phyloP scores from a whole-genome alignment of 2,329 filamentous ascomycete genomes.

The Botrytis squamosa region DNA sequence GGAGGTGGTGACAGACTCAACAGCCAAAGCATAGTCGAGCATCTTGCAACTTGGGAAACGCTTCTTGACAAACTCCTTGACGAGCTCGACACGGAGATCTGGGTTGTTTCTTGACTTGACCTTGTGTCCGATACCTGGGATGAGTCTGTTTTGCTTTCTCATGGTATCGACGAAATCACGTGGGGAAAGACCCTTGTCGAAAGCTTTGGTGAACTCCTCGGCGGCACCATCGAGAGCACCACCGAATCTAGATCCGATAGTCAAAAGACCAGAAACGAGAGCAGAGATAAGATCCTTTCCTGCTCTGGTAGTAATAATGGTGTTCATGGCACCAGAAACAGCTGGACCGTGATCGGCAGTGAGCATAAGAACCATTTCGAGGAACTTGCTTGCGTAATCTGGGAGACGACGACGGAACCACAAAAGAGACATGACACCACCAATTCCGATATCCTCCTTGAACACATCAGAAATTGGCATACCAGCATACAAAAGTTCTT shows the following conservation, averaged over 20 bases:
- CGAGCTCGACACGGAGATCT: constrained; percentile 97
- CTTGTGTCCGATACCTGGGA: constrained; percentile 97
- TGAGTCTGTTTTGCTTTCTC: constrained; percentile 99
- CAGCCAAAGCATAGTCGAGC: constrained; percentile 96
- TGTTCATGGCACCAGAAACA: constrained; percentile 99
- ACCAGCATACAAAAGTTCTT: constrained; percentile 96
- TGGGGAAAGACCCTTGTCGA: constrained; percentile 95
- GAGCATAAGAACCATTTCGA: constrained; percentile 99
- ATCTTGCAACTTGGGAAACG: constrained; percentile 98
- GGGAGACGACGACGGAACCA: constrained; percentile 99
- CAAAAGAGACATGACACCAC: constrained; percentile 98
- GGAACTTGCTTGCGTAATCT: constrained; percentile 94
- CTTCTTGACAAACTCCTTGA: constrained; percentile 97
- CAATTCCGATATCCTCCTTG: constrained; percentile 97
- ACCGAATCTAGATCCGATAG: constrained; percentile 97
- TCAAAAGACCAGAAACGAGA: constrained; percentile 93
- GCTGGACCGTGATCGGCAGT: constrained; percentile 98
- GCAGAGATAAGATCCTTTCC: constrained; percentile 98
- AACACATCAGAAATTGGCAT: constrained; percentile 99
- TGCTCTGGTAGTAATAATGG: constrained; percentile 98
- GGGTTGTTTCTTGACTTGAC: constrained; percentile 99
- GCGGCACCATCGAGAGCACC: constrained; percentile 97
- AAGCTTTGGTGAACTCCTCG: constrained; percentile 97
- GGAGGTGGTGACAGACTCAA: constrained; percentile 96
- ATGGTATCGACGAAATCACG: constrained; percentile 99